Percentiles rank a stretch among this genome's conserved stretches.
phyloP scores from a whole-genome alignment of 1,139 yeast genomes.

The Nematodospora anomalae region DNA sequence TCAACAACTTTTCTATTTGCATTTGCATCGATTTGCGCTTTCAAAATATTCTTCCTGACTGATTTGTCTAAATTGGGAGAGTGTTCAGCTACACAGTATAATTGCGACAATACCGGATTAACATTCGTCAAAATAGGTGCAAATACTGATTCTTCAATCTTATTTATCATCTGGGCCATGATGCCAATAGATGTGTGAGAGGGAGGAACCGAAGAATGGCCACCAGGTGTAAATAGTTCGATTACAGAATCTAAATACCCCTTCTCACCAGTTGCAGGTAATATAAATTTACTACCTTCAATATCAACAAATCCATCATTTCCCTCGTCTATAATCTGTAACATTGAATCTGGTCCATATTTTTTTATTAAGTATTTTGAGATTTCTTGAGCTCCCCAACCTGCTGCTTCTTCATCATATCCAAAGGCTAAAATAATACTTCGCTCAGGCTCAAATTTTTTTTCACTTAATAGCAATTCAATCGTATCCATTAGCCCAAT shows the following conservation, averaged over 20 bases:
- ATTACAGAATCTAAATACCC: slow-evolving; percentile 42
- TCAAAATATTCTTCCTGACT: slow-evolving; percentile 39
- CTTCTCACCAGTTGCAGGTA: slow-evolving; percentile 55
- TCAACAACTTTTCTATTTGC: slow-evolving; percentile 45
- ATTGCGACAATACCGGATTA: slow-evolving; percentile 42
- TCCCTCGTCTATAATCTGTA: slow-evolving; percentile 50
- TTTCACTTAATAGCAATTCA: slow-evolving; percentile 39
- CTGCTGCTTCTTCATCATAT: slow-evolving; percentile 49
- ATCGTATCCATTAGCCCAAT: slow-evolving; percentile 43
- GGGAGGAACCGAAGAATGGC: slow-evolving; percentile 52
- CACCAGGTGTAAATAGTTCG: slow-evolving; percentile 45
- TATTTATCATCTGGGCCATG: slow-evolving; percentile 37
- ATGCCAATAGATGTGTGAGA: slow-evolving; percentile 50
- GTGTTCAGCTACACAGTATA: slow-evolving; percentile 48
- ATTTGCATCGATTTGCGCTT: slow-evolving; percentile 37
- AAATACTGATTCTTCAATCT: slow-evolving; percentile 38
- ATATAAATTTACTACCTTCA: slow-evolving; percentile 50
- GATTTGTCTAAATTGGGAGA: slow-evolving; percentile 26
- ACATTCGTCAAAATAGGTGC: slow-evolving; percentile 35
- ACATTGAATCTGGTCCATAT: slow-evolving; percentile 43
- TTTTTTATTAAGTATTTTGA: slow-evolving; percentile 27
- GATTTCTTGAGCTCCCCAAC: slow-evolving; percentile 43
- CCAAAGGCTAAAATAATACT: slow-evolving; percentile 48
- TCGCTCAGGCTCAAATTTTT: slow-evolving; percentile 38
- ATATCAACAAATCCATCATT: slow-evolving; percentile 30